Percentiles rank a stretch among this genome's conserved stretches.
Conservation (phyloP, 306 rosid genomes). For the Quercus cerris region DNA sequence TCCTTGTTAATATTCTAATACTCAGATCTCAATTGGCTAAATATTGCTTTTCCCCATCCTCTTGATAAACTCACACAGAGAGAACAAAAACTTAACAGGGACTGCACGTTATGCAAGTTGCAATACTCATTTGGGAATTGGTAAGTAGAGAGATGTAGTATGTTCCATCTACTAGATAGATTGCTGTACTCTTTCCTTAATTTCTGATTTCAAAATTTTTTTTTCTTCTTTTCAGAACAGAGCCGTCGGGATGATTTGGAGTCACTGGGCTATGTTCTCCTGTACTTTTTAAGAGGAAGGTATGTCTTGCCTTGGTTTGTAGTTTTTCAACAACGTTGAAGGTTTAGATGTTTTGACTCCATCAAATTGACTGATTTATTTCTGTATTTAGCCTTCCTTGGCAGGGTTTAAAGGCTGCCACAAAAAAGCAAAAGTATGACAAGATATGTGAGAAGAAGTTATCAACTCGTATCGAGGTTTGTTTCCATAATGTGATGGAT, state of each 20-base stretch:
- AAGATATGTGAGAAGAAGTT: conserved; percentile 80
- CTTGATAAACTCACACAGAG: conserved; percentile 52
- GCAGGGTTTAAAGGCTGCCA: conserved; percentile 84
- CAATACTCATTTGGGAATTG: conserved; percentile 82
- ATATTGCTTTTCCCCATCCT: conserved; percentile 11
- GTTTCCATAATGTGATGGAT: not conserved
- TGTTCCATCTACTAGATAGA: conserved; percentile 4
- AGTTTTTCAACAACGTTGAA: not conserved
- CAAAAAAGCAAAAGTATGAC: conserved; percentile 78
- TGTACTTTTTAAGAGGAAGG: conserved; percentile 92
- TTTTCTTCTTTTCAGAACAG: conserved; percentile 52
- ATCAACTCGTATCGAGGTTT: conserved; percentile 76
- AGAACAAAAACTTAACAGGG: conserved; percentile 80
- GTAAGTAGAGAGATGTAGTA: conserved; percentile 35
- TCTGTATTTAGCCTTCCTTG: conserved; percentile 77
- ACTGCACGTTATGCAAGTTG: conserved; percentile 92
- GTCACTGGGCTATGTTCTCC: conserved; percentile 82
- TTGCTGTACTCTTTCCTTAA: conserved; percentile 15
- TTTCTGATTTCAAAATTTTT: conserved; percentile 6
- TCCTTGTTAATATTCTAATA: conserved; percentile 4
- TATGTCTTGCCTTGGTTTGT: conserved; percentile 25
- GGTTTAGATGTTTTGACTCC: not conserved
- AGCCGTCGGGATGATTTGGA: conserved; percentile 92
- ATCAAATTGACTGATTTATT: conserved; percentile 20
- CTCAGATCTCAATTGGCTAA: conserved; percentile 19